Percentiles rank a stretch among this genome's conserved stretches.
These are phyloP conservation scores for Ogataea zsoltii DNA, from an alignment of 805 yeast species.

Conservation along the genomic window DNA sequence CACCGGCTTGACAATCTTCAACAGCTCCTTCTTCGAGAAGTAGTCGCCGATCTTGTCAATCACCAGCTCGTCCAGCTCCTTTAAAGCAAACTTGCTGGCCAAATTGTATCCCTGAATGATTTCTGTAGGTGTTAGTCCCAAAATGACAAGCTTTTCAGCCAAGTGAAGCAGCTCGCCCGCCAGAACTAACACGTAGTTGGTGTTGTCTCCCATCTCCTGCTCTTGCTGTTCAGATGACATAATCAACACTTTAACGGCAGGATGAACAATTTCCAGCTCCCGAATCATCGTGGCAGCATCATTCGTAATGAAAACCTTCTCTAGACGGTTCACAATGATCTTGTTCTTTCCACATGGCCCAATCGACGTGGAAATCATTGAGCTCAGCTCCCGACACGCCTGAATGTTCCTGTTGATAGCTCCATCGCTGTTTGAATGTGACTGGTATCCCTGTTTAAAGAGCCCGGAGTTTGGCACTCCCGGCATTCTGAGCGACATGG, in stretches of 20 bases:
- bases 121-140: conserved; percentile 90
- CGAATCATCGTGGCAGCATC: conserved; percentile 98
- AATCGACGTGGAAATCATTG: conserved; percentile 89
- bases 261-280: conserved; percentile 93
- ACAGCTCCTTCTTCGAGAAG: conserved; percentile 52
- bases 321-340: conserved; percentile 86
- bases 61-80: conserved; percentile 64
- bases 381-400: conserved; percentile 91
- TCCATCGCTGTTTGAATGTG: conserved; percentile 87
- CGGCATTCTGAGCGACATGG: conserved; percentile 88
- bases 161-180: conserved; percentile 90
- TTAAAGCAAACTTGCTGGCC: conserved; percentile 76
- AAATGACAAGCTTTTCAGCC: conserved; percentile 78
- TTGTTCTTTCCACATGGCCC: conserved; percentile 98
- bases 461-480: conserved; percentile 91
- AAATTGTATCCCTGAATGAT: conserved; percentile 88
- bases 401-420: conserved; percentile 90
- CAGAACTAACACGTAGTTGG: conserved; percentile 85
- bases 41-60: conserved; percentile 64
- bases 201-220: conserved; percentile 94
- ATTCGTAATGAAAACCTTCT: conserved; percentile 85
- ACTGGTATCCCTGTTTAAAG: conserved; percentile 93
- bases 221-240: conserved; percentile 98
- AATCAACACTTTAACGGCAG: conserved; percentile 92
- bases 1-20: conserved; percentile 80